Evolutionary conservation across 306 rosid genomes (phyloP), one percentile per base, ranked within the genome.

Genomic region (Macrotyloma uniflorum): DNA sequence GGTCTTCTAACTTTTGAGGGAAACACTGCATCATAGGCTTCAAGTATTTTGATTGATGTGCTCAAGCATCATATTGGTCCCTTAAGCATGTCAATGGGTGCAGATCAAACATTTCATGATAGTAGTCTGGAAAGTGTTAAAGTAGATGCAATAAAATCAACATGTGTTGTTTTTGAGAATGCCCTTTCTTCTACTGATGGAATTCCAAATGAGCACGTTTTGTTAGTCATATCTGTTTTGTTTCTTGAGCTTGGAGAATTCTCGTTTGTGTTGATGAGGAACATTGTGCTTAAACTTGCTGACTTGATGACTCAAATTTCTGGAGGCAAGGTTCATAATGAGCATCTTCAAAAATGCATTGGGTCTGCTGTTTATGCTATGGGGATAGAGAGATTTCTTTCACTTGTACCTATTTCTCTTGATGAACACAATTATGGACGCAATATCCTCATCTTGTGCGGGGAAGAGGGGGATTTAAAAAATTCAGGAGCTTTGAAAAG

Each of bases 381-480:
- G 97, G 98, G 98, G 73, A 92, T 94, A 20, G 98, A 91, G 86
- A 89, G 76, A 81, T 84, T 91, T 63, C 93, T 95, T 40, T 70
- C 74, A 30, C 83, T 87, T 81, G 83, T 91, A 67, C 93, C 97
- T 63, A 86, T 95, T 68, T 86, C 96, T 65, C 80, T 95, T 61
- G 80, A 81, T 79, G 89, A 83, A 79, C 49, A 77, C 19, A 78
- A 68, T 30, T 84, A 79, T 63, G 16, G 45, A 77, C 77, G 72
- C 73, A 73, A 70, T 57, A 24, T 66, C 40, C 69, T 23, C 11
- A 67, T 59, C 18, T 20, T 59, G 12, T 59, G 62, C 11, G 4
- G 62, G 64, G 24, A 64, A 46, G 72, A 62, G 28, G 19, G n/a
- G 51, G 24, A 62, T 46, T 69, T 68, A 75, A 28, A 64, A 33